Percentiles rank a stretch among this genome's conserved stretches.
phyloP scores from a whole-genome alignment of 306 rosid species.

The Lithocarpus polystachyus region DNA sequence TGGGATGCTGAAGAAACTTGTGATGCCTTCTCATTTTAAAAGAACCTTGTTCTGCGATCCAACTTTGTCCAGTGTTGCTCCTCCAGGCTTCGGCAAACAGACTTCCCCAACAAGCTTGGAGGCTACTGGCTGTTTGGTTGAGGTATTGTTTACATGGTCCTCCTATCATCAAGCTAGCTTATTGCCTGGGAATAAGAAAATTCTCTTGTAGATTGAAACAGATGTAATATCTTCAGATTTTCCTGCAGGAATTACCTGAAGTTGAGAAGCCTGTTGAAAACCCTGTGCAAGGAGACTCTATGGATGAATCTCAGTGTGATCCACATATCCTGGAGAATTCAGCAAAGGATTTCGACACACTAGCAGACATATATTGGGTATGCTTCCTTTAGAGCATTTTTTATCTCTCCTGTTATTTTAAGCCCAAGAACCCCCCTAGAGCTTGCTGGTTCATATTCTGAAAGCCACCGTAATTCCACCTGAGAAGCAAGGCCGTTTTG shows the following conservation, averaged over 20 bases:
- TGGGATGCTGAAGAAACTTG: slow-evolving; percentile 98
- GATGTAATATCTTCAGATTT: slow-evolving; percentile 13
- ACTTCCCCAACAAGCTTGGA: slow-evolving; percentile 33
- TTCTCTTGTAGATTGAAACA: slow-evolving; percentile 26
- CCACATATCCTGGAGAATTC: slow-evolving; percentile 46
- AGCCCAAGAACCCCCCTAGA: background rate
- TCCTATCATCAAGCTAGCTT: background rate
- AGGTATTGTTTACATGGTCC: slow-evolving; percentile 45
- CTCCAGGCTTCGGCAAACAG: slow-evolving; percentile 38
- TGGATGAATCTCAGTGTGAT: slow-evolving; percentile 48
- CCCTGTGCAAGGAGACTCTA: slow-evolving; percentile 42
- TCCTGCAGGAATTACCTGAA: slow-evolving; percentile 49
- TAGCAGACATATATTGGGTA: slow-evolving; percentile 84
- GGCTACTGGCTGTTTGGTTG: slow-evolving; percentile 38
- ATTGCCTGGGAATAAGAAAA: background rate
- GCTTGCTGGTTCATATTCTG: slow-evolving; percentile 8
- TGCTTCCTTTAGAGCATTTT: slow-evolving; percentile 21
- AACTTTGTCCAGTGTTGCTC: slow-evolving; percentile 37
- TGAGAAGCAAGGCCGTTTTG: background rate
- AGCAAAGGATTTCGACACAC: slow-evolving; percentile 51
- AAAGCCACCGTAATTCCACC: background rate
- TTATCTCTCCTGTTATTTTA: background rate
- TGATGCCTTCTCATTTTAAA: slow-evolving; percentile 81
- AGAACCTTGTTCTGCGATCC: slow-evolving; percentile 37
- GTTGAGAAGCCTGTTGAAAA: slow-evolving; percentile 46